Percentiles rank a stretch among this genome's conserved stretches.
phyloP scores from a whole-genome alignment of 805 yeast species.

The Zygoascus flipseniorum region DNA sequence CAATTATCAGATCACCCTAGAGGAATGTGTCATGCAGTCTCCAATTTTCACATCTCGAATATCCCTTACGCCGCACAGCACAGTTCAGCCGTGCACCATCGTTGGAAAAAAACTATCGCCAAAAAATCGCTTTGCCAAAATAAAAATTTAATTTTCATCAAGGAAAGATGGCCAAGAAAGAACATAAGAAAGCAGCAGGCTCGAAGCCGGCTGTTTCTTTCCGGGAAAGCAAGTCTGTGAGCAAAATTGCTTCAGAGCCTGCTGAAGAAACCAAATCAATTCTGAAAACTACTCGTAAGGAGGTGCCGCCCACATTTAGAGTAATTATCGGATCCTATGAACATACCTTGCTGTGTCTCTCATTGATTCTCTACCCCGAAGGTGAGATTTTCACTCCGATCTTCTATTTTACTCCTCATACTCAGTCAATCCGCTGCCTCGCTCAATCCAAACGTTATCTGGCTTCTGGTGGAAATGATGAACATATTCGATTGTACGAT shows the following conservation, averaged over 20 bases:
- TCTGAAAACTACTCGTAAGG: background rate
- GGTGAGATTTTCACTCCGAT: slow-evolving; percentile 70
- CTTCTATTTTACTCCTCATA: slow-evolving; percentile 92
- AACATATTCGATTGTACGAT: slow-evolving; percentile 89
- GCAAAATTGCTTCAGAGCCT: background rate
- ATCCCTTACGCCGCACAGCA: too few relatives aligned
- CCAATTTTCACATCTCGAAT: background rate
- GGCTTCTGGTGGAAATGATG: slow-evolving; percentile 93
- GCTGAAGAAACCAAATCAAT: background rate
- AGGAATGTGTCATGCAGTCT: slow-evolving; percentile 1
- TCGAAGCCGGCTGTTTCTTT: background rate
- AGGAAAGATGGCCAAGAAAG: background rate
- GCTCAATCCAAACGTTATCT: slow-evolving; percentile 77
- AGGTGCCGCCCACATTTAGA: slow-evolving; percentile 36
- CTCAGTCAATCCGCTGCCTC: slow-evolving; percentile 76
- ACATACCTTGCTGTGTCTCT: slow-evolving; percentile 79
- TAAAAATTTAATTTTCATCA: background rate
- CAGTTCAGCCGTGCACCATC: background rate
- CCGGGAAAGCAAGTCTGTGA: background rate
- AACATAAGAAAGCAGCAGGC: background rate
- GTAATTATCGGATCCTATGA: slow-evolving; percentile 93
- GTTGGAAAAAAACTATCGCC: too few relatives aligned
- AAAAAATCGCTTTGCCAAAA: too few relatives aligned
- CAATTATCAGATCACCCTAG: background rate
- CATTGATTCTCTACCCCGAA: slow-evolving; percentile 47